Conservation (phyloP, 352 stramenopile genomes). For the Phytophthora citrophthora region DNA sequence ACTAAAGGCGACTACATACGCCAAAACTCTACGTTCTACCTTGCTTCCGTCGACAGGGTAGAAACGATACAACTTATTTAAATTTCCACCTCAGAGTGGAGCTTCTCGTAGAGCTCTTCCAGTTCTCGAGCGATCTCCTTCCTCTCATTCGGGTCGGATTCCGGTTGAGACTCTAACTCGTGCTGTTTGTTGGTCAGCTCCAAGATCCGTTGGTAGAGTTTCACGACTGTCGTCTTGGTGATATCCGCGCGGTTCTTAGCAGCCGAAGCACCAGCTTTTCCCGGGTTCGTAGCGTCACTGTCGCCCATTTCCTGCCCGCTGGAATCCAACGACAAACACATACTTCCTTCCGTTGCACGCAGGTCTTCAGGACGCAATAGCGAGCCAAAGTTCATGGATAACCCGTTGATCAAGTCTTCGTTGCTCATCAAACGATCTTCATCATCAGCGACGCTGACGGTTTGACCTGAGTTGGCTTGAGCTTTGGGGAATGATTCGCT, state of each 20-base stretch:
- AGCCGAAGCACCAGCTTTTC: conserved; percentile 6
- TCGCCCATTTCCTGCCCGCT: conserved; percentile 38
- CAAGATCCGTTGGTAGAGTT: conserved; percentile 69
- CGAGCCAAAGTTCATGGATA: conserved; percentile 46
- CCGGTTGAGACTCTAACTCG: conserved; percentile 47
- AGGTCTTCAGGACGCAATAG: conserved; percentile 47
- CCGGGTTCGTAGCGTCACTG: conserved; percentile 4
- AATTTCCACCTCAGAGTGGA: conserved; percentile 46
- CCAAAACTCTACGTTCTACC: conserved; percentile 13
- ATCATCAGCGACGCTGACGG: conserved; percentile 44
- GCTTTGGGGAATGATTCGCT: conserved; percentile 30
- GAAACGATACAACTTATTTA: conserved; percentile 34
- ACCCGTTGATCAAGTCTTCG: conserved; percentile 30
- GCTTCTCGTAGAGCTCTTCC: conserved; percentile 56
- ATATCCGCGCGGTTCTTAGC: conserved; percentile 23
- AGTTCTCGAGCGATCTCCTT: conserved; percentile 51
- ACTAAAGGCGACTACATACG: conserved; percentile 18
- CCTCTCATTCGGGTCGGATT: conserved; percentile 44
- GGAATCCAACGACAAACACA: conserved; percentile 46
- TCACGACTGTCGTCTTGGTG: conserved; percentile 55
- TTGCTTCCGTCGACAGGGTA: conserved; percentile 25
- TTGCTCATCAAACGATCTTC: conserved; percentile 37
- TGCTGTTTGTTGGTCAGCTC: conserved; percentile 69
- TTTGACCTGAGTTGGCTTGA: conserved; percentile 33
- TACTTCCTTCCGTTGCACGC: conserved; percentile 46